Evolutionary conservation across 177 flowering plant species (phyloP).

Genomic region (Vitis hybrid): DNA sequence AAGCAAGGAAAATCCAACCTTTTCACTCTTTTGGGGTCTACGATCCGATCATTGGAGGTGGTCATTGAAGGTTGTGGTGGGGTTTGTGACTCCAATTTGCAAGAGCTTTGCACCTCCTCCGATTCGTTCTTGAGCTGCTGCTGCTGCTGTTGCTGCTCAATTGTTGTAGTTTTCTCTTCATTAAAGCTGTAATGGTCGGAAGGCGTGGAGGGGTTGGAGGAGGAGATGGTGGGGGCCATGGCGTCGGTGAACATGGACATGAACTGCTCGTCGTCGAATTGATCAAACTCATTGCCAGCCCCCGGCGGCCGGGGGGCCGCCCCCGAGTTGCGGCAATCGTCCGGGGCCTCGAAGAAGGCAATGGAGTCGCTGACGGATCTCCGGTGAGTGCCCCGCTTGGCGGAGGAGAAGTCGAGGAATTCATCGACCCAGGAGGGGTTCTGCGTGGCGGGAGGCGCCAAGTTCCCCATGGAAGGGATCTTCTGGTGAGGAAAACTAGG

Average conservation of each 20-base stretch:
- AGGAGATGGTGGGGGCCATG: conserved; percentile 33
- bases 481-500: conserved; percentile 50
- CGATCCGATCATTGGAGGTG: conserved; percentile 34
- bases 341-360: conserved; percentile 66
- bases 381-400: conserved; percentile 65
- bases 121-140: conserved; percentile 32
- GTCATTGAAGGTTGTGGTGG: conserved; percentile 7
- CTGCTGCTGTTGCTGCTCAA: conserved; percentile 25
- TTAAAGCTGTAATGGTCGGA: conserved; percentile 74
- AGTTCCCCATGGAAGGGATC: conserved; percentile 24
- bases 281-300: conserved; percentile 41
- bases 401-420: conserved; percentile 82
- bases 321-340: conserved; percentile 38
- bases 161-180: conserved; percentile 42
- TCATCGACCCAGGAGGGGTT: conserved; percentile 81
- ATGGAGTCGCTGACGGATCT: conserved; percentile 84
- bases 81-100: conserved; percentile 28
- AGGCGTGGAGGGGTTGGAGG: conserved; percentile 70
- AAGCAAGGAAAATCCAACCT: conserved; percentile 34
- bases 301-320: conserved; percentile 1
- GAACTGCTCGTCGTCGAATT: conserved; percentile 81
- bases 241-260: conserved; percentile 78
- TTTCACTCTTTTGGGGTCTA: conserved; percentile 84
- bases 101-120: conserved; percentile 64
- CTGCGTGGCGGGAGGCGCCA: conserved; percentile 12